These are phyloP conservation scores for Penicillium sp. DNA, from an alignment of 2,329 filamentous ascomycete species.

Conservation along the genomic window DNA sequence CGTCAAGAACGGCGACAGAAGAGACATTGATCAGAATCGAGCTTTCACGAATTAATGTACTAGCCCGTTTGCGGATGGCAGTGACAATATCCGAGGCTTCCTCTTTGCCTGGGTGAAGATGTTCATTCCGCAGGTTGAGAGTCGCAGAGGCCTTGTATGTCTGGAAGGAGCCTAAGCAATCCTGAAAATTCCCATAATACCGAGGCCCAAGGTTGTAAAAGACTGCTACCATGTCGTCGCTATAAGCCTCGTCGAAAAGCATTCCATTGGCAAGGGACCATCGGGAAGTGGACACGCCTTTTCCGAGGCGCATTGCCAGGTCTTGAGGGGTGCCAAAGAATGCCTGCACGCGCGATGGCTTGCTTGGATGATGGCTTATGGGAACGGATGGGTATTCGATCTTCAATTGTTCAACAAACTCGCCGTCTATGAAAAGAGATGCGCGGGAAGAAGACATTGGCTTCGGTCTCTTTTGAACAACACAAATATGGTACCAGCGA, in stretches of 20 bases:
- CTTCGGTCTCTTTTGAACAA: conserved; percentile 79
- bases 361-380: conserved; percentile 56
- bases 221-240: conserved; percentile 87
- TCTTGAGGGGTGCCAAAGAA: conserved; percentile 92
- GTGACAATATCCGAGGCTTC: conserved; percentile 87
- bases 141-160: conserved; percentile 93
- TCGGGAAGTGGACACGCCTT: conserved; percentile 69
- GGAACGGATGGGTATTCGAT: conserved; percentile 82
- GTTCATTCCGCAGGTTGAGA: conserved; percentile 86
- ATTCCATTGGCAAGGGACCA: conserved; percentile 91
- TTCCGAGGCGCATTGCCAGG: conserved; percentile 71
- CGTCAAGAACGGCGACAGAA: conserved; percentile 74
- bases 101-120: conserved; percentile 83
- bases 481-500: conserved; percentile 87
- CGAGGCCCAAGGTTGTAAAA: conserved; percentile 85
- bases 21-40: conserved; percentile 81
- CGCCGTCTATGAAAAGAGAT: conserved; percentile 85
- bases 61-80: conserved; percentile 82
- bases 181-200: conserved; percentile 95
- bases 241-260: conserved; percentile 80
- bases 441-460: conserved; percentile 75
- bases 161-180: conserved; percentile 91
- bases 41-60: conserved; percentile 74
- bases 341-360: conserved; percentile 68
- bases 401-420: conserved; percentile 89